Base-by-base conservation (phyloP, 225 moss, liverwort and hornwort species). In the Marchantia polymorpha region DNA sequence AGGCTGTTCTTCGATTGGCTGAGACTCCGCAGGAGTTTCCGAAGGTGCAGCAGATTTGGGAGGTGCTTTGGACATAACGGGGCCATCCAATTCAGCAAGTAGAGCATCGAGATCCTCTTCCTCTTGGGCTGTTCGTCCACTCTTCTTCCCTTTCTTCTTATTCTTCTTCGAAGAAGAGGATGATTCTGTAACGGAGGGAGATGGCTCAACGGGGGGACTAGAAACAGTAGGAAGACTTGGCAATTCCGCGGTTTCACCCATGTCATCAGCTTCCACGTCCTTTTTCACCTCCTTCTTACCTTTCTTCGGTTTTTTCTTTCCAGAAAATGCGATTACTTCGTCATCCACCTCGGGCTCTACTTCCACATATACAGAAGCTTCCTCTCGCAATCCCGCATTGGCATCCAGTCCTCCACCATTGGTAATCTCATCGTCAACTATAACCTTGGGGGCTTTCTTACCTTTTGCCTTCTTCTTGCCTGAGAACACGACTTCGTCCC, bases 71-170 rank as follows among this genome's bases (percentile, higher is more conserved):
- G 79, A 75, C 23, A 73, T 11, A 53, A 76, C 84, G 67, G 97
- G 97, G 79, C 93, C 97, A 63, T 93, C 97, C 79, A 99, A 80
- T 82, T 91, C 93, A 46, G 97, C 97, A 30, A 97, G 92, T 84
- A 97, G 89, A 15, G 97, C 97, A 89, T 97, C 94, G 49, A 99
- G 91, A 75, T 99, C 93, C 70, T 94, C 94, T 83, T 99, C 94
- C 81, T 92, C 97, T 87, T 93, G 91, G 53, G 86, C 69, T 16
- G 93, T 94, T 84, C 96, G 82, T 77, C 89, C 88, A 79, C 87
- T 91, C 74, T 92, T 93, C 73, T 91, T 88, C 22, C 83, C 91
- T 71, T 99, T 99, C 86, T 97, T 97, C 74, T 87, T 91, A 69
- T 94, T 94, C 73, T 93, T 94, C 79, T 93, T 93, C 0, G 88